Conservation (phyloP, 1,284 basidiomycete species). For the Cystobasidiaceae sp. region DNA sequence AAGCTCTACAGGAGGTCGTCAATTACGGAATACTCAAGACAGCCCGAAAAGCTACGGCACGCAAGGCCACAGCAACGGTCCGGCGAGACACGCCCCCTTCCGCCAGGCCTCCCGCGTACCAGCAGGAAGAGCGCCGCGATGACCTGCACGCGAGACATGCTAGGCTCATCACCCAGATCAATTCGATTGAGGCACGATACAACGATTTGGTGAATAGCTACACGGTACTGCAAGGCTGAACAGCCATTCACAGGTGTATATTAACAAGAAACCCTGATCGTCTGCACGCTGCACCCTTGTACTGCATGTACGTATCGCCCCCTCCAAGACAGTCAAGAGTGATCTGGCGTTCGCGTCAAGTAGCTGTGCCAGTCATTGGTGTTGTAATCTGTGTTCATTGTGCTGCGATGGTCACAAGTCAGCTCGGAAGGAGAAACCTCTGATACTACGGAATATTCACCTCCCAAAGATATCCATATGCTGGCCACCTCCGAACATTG, state of each 20-base stretch:
- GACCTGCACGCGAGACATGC: conserved; percentile 33
- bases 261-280: too few relatives aligned
- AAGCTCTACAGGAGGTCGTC: conserved; percentile 1
- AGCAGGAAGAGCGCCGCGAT: neutral
- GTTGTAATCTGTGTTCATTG: conserved; percentile 5
- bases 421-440: neutral
- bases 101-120: neutral
- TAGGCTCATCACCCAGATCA: conserved; percentile 29
- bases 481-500: neutral
- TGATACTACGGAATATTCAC: neutral
- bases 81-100: too few relatives aligned
- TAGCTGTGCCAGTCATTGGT: neutral
- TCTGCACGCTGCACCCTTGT: too few relatives aligned
- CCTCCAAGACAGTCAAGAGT: neutral
- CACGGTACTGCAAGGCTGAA: too few relatives aligned
- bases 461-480: neutral
- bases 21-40: conserved; percentile 20
- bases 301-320: neutral
- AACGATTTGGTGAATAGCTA: conserved; percentile 22
- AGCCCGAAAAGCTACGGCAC: neutral
- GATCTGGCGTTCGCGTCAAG: conserved; percentile 5
- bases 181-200: conserved; percentile 34
- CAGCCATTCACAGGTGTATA: neutral
- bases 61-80: neutral
- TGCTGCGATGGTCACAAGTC: neutral